Evolutionary conservation across 2,329 filamentous ascomycete species (phyloP).

Genomic region (Aspergillus sp.): DNA sequence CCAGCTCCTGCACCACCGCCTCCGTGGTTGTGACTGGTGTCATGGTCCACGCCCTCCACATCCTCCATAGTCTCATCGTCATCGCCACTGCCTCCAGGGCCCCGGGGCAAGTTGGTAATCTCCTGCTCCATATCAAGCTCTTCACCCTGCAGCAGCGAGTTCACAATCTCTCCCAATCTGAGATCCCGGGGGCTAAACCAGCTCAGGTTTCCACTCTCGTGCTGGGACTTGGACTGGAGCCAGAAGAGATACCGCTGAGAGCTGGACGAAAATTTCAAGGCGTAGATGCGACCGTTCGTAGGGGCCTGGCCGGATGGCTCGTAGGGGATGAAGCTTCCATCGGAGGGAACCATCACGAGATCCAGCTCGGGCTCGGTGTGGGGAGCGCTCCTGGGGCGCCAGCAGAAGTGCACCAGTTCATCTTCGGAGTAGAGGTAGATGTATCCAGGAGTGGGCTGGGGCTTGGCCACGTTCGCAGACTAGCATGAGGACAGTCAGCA

Average conservation of each 20-base stretch:
- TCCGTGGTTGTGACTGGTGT: constrained; percentile 50
- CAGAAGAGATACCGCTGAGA: constrained; percentile 91
- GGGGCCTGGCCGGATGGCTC: constrained; percentile 56
- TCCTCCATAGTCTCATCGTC: constrained; percentile 76
- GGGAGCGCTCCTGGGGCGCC: constrained; percentile 70
- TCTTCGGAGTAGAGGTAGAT: constrained; percentile 91
- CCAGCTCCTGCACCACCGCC: constrained; percentile 73
- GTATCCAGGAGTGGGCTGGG: constrained; percentile 69
- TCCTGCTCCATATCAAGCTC: constrained; percentile 73
- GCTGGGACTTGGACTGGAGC: constrained; percentile 86
- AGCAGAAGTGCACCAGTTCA: constrained; percentile 95
- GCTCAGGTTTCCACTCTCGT: constrained; percentile 60
- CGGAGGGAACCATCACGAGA: constrained; percentile 85
- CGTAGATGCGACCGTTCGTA: constrained; percentile 81
- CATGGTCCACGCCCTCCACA: constrained; percentile 56
- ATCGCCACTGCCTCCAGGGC: constrained; percentile 46
- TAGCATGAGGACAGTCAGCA: constrained; percentile 19
- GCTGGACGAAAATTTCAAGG: constrained; percentile 87
- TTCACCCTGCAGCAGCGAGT: constrained; percentile 77
- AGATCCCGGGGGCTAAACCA: constrained; percentile 80
- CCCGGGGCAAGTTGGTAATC: constrained; percentile 56
- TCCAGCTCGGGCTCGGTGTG: constrained; percentile 73
- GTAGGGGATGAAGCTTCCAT: constrained; percentile 82
- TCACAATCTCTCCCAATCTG: constrained; percentile 81
- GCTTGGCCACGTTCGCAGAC: constrained; percentile 59